These are phyloP conservation scores for Coemansia sp. DNA, from an alignment of 192 early-diverging fungal species.

Conservation along the genomic window DNA sequence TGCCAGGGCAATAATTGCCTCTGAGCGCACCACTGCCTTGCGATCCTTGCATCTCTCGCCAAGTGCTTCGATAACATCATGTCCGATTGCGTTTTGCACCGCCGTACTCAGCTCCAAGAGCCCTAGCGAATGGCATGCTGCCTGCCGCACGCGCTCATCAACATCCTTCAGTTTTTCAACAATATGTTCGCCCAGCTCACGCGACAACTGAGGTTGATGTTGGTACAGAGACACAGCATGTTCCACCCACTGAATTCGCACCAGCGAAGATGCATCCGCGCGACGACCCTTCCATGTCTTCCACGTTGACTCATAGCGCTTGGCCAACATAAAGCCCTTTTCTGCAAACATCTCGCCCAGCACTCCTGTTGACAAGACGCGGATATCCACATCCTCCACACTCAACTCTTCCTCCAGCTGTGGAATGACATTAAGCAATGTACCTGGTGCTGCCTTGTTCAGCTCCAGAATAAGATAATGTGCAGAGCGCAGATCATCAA, in stretches of 20 bases:
- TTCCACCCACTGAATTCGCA: conserved; percentile 78
- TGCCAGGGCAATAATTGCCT: conserved; percentile 73
- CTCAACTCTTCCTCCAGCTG: conserved; percentile 90
- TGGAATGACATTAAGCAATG: conserved; percentile 89
- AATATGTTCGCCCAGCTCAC: conserved; percentile 68
- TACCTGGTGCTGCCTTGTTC: conserved; percentile 66
- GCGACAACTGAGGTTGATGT: conserved; percentile 67
- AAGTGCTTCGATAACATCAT: conserved; percentile 59
- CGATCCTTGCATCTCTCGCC: conserved; percentile 88
- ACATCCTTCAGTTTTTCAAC: conserved; percentile 78
- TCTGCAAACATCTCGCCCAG: conserved; percentile 90
- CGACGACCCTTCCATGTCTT: conserved; percentile 81
- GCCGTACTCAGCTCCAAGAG: conserved; percentile 63
- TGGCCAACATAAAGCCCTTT: conserved; percentile 64
- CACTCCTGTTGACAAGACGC: conserved; percentile 71
- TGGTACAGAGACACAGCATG: conserved; percentile 62
- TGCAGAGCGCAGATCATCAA: conserved; percentile 61
- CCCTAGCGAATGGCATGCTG: conserved; percentile 67
- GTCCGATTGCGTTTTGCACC: conserved; percentile 56
- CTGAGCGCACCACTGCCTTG: conserved; percentile 69
- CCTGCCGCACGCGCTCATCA: conserved; percentile 87
- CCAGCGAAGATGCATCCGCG: conserved; percentile 64
- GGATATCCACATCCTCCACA: conserved; percentile 72
- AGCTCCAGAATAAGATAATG: conserved; percentile 84
- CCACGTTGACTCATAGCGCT: conserved; percentile 78